These are phyloP conservation scores for Colletotrichum sp. DNA, from an alignment of 2,329 filamentous ascomycete species.

Conservation along the genomic window DNA sequence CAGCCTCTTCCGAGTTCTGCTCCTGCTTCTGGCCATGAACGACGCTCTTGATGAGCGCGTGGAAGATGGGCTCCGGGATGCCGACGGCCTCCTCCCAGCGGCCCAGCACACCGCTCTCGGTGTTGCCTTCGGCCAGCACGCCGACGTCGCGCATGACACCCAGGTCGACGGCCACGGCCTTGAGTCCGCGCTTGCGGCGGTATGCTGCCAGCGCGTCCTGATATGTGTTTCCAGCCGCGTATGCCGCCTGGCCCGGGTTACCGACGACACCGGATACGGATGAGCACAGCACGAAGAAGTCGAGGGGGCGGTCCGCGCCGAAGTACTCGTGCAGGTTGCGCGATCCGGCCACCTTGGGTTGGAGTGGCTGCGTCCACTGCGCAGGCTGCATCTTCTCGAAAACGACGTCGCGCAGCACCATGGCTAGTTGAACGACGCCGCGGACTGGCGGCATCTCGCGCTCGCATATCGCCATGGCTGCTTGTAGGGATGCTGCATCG, in stretches of 20 bases:
- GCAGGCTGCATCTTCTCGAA: constrained; percentile 31
- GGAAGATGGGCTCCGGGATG: constrained; percentile 53
- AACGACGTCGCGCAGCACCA: constrained; percentile 19
- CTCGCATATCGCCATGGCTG: neutral
- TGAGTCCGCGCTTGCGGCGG: constrained; percentile 35
- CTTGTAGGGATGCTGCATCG: constrained; percentile 1
- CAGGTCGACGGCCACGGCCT: constrained; percentile 43
- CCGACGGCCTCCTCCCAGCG: constrained; percentile 41
- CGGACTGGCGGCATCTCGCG: constrained; percentile 21
- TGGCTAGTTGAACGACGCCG: constrained; percentile 21
- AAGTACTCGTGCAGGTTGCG: constrained; percentile 35
- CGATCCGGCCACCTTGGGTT: constrained; percentile 36
- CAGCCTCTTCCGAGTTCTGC: constrained; percentile 30
- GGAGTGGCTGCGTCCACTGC: constrained; percentile 26
- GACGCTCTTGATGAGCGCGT: constrained; percentile 49
- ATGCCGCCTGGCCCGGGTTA: constrained; percentile 39
- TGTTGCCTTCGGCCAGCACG: constrained; percentile 40
- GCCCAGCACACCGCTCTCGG: neutral
- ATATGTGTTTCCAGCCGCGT: constrained; percentile 44
- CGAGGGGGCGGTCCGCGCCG: constrained; percentile 10
- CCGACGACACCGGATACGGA: constrained; percentile 35
- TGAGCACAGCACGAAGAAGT: constrained; percentile 35
- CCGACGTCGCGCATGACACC: constrained; percentile 38
- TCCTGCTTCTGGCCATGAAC: constrained; percentile 32
- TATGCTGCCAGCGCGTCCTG: constrained; percentile 43